phyloP scores from a whole-genome alignment of 78 protist species.

The Speleostelium caveatum region DNA sequence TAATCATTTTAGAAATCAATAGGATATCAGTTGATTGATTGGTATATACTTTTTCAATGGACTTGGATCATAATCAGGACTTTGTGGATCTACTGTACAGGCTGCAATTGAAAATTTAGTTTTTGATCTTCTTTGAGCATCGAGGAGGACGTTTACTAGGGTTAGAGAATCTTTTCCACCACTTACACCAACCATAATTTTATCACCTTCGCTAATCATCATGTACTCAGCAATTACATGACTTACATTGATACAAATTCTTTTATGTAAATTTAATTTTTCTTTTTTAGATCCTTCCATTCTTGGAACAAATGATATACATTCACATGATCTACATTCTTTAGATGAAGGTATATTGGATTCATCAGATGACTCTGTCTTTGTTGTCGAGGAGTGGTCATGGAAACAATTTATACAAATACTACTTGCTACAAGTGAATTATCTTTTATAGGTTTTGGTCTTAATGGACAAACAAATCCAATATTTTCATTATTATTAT shows the following conservation, averaged over 20 bases:
- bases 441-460: constrained; percentile 6
- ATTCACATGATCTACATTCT: constrained; percentile 57
- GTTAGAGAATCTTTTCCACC: constrained; percentile 93
- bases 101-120: constrained; percentile 84
- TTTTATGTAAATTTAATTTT: constrained; percentile 16
- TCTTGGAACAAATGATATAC: constrained; percentile 45
- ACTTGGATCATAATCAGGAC: constrained; percentile 90
- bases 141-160: constrained; percentile 76
- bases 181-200: constrained; percentile 84
- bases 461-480: constrained; percentile 8
- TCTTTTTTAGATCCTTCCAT: constrained; percentile 46
- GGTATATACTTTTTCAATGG: constrained; percentile 75
- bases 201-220: constrained; percentile 88
- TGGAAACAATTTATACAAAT: constrained; percentile 53
- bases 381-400: constrained; percentile 18
- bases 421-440: constrained; percentile 8
- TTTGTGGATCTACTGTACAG: constrained; percentile 91
- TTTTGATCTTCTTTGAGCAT: constrained; percentile 38
- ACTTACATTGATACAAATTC: constrained; percentile 5
- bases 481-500: background rate
- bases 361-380: background rate
- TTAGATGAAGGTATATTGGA: background rate
- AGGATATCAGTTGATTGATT: constrained; percentile 68
- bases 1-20: background rate
- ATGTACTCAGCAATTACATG: constrained; percentile 67